Evolutionary conservation across 306 rosid genomes (phyloP), one percentile per base, ranked within the genome.

Genomic region (Corylus heterophylla): DNA sequence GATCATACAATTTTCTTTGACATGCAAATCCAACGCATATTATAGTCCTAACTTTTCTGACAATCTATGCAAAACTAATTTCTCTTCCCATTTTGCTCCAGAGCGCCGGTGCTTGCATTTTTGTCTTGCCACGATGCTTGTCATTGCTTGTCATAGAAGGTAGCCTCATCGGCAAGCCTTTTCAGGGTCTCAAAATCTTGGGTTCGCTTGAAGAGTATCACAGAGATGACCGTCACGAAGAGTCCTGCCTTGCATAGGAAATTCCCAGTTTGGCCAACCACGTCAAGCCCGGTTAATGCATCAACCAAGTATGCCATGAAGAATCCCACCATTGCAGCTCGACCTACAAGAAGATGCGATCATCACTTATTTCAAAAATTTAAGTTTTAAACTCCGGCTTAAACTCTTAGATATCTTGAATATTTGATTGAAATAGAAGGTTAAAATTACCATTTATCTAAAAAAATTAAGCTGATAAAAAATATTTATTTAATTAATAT

Each of bases 321-420:
- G 79, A 80, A 88, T 8, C 91, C 91, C 11, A 88, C 47, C 89
- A 88, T 88, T 49, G 89, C 89, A 48, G 82, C 89, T 72, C 87
- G 66, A 75, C 88, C 87, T 82, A 29, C 69, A 63, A 11, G 35
- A 52, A 25, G 8, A 39, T 12, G 16, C 44, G 6, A 35, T 35
- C 39, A 35, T 4, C 4, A 35, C 39, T 35, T 35, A 35, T 35
- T 35, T 35, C 4, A 35, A 35, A 35, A 35, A 4, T 35, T 35
- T 35, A 22, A 22, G 25, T 22, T 22, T 22, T 22, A 22, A 22
- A 22, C 25, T 22, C 25, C 25, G 0, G 25, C 25, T 22, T 22
- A 22, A 22, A 22, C 25, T 22, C 25, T 22, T 22, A 22, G 25
- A 22, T 22, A 22, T 22, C 25, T 22, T 22, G 25, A 22, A 22